These are phyloP conservation scores for Brassica hybrid DNA, from an alignment of 441 rosid genomes.

Conservation along the genomic window DNA sequence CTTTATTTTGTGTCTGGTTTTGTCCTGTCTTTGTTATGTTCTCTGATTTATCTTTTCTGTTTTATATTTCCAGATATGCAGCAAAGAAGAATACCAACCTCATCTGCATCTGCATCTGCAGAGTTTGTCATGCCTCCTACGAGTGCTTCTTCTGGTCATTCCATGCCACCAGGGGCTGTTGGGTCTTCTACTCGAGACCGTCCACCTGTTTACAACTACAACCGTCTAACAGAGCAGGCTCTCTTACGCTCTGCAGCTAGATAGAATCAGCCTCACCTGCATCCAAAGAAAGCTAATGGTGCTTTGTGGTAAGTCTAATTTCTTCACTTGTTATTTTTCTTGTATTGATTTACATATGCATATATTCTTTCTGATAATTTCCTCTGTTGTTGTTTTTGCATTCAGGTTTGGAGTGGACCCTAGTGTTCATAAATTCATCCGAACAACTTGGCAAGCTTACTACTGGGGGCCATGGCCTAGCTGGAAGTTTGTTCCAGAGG, in stretches of 20 bases:
- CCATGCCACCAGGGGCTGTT: neutral
- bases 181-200: neutral
- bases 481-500: neutral
- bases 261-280: neutral
- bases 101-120: neutral
- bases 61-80: neutral
- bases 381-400: neutral
- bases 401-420: neutral
- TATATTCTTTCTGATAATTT: neutral
- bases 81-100: neutral
- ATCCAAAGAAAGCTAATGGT: neutral
- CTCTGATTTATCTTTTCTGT: neutral
- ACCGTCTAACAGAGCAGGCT: neutral
- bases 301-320: neutral
- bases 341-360: neutral
- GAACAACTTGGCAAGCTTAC: neutral
- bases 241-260: neutral
- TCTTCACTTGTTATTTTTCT: neutral
- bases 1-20: too few relatives aligned
- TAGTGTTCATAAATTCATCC: neutral
- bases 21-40: too few relatives aligned
- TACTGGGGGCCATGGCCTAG: neutral
- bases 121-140: neutral
- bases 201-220: neutral
- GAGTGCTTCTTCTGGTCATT: neutral